phyloP scores from a whole-genome alignment of 768 basidiomycete species.

The Psilocybe subaeruginosa region DNA sequence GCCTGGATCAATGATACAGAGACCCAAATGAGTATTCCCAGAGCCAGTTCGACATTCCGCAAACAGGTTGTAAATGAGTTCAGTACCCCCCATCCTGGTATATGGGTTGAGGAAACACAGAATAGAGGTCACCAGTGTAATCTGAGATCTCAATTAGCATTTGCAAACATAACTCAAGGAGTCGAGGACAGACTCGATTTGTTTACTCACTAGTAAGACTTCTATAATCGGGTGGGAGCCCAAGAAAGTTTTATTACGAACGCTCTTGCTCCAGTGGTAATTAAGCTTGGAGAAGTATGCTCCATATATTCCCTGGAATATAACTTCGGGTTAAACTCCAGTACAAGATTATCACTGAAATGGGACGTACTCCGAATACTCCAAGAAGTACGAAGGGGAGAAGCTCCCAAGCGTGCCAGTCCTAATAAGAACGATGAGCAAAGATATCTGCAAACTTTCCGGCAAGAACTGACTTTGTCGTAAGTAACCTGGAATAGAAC shows the following conservation, averaged over 20 bases:
- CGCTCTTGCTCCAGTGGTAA: slow-evolving; percentile 82
- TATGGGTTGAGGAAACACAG: slow-evolving; percentile 89
- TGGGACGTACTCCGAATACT: slow-evolving; percentile 74
- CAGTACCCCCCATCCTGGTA: slow-evolving; percentile 93
- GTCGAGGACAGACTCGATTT: background rate
- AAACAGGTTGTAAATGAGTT: slow-evolving; percentile 91
- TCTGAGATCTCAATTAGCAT: slow-evolving; percentile 40
- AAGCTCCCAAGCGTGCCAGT: slow-evolving; percentile 93
- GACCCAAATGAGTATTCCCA: slow-evolving; percentile 55
- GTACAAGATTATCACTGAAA: slow-evolving; percentile 3
- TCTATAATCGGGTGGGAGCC: slow-evolving; percentile 80
- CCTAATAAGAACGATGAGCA: slow-evolving; percentile 42
- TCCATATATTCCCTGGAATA: slow-evolving; percentile 85
- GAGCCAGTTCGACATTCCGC: slow-evolving; percentile 76
- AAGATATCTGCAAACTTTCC: background rate
- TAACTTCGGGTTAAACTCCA: background rate
- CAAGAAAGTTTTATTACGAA: slow-evolving; percentile 84
- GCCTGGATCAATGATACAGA: slow-evolving; percentile 73
- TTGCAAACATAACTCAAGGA: background rate
- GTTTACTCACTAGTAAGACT: slow-evolving; percentile 69
- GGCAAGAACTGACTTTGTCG: slow-evolving; percentile 56
- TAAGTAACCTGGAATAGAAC: slow-evolving; percentile 93
- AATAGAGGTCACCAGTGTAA: slow-evolving; percentile 75
- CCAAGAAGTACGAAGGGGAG: slow-evolving; percentile 85
- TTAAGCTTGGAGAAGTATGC: slow-evolving; percentile 93